Conservation (phyloP, 164 flowering plant species). For the Paratinospora sagittata region DNA sequence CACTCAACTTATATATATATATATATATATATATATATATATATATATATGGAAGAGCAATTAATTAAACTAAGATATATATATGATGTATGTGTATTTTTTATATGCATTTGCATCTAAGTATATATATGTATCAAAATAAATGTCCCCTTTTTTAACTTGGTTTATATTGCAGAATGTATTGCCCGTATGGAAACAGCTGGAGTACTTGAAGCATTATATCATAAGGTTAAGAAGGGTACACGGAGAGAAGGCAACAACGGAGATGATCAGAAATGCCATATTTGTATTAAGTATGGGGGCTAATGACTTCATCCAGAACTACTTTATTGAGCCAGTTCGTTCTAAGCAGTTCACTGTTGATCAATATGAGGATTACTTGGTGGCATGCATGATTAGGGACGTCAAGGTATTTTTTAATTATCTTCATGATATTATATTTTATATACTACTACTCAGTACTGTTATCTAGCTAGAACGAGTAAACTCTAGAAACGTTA, state of each 20-base stretch:
- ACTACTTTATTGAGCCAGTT: conserved; percentile 45
- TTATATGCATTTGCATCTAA: too few species aligned
- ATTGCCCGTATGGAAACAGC: conserved; percentile 39
- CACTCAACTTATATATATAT: too few species aligned
- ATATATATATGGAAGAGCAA: too few species aligned
- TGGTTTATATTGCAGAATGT: conserved; percentile 35
- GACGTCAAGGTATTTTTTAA: conserved; percentile 47
- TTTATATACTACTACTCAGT: too few species aligned
- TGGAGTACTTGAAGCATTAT: conserved; percentile 51
- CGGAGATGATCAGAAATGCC: conserved; percentile 30
- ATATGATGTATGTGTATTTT: too few species aligned
- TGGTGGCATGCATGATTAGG: conserved; percentile 29
- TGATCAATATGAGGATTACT: conserved; percentile 35
- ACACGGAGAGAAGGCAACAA: conserved; percentile 34
- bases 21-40: too few species aligned
- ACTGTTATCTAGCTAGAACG: too few species aligned
- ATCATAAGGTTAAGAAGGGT: conserved; percentile 31
- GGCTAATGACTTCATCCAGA: conserved; percentile 63
- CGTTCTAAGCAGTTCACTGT: conserved; percentile 41
- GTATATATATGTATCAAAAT: too few species aligned
- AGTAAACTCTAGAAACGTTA: too few species aligned
- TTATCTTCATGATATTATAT: too few species aligned
- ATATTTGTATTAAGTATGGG: conserved; percentile 52
- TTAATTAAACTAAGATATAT: not conserved
- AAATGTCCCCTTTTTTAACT: not conserved